phyloP scores from a whole-genome alignment of 2,329 filamentous ascomycete species.

The Fusarium sp. region DNA sequence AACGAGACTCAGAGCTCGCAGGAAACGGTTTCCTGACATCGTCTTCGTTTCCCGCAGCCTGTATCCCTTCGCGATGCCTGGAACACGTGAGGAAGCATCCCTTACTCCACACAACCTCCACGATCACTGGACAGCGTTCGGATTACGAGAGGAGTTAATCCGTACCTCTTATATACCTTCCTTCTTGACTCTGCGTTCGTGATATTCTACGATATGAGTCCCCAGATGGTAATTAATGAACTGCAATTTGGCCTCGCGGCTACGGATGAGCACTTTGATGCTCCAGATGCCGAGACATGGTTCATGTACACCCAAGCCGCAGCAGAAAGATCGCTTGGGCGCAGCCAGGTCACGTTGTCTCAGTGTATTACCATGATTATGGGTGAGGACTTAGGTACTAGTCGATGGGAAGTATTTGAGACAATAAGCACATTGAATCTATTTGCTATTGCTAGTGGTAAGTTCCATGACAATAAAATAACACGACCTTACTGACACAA shows the following conservation, averaged over 20 bases:
- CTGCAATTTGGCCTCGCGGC: constrained; percentile 8
- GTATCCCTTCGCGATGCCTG: not conserved
- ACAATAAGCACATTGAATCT: constrained; percentile 6
- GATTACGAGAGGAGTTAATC: constrained; percentile 16
- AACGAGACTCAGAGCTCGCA: not conserved
- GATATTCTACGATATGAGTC: constrained; percentile 23
- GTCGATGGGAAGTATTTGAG: not conserved
- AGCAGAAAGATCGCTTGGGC: not conserved
- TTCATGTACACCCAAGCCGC: not conserved
- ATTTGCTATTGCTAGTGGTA: constrained; percentile 21
- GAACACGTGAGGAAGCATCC: not conserved
- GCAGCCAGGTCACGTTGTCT: not conserved
- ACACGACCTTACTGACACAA: not conserved
- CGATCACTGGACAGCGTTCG: not conserved
- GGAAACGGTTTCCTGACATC: not conserved
- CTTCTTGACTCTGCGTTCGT: constrained; percentile 25
- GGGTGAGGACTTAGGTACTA: not conserved
- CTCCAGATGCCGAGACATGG: not conserved
- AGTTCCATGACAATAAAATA: not conserved
- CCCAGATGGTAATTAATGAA: constrained; percentile 10
- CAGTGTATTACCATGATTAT: not conserved
- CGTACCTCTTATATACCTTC: constrained; percentile 15
- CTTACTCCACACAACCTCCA: not conserved
- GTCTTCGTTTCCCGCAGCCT: not conserved
- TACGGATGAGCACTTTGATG: constrained; percentile 5